Evolutionary conservation across 2,329 filamentous ascomycete genomes (phyloP), one percentile per base, ranked within the genome.

Genomic region (Paracorniculantispora psalliotae): DNA sequence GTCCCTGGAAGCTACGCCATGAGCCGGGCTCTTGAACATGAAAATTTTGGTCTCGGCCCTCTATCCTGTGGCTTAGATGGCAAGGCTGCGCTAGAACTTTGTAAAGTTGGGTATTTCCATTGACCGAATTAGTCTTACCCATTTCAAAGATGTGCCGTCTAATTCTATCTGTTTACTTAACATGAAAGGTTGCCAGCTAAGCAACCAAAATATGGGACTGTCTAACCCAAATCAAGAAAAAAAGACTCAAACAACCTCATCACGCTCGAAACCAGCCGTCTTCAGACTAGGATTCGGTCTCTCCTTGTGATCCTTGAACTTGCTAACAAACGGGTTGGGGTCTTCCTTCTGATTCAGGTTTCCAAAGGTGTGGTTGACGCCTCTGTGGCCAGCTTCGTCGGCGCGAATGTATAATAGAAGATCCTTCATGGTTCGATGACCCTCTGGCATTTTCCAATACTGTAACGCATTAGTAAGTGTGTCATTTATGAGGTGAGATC

Each of bases 361-460:
- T 54, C 89, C 86, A 44, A 99, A 76, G 0, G 94, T 97, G 72
- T 99, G 94, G 75, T 99, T 97, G 66, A 97, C 93, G 69, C 96
- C 94, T 35, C 94, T 83, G 69, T 96, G 92, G 71, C 90, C 90
- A 4, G 90, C 90, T 73, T 96, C 92, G 59, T 93, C 90, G n/a
- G 89, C 90, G 30, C 92, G 83, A 65, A 97, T 90, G 71, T 97
- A 97, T 53, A 94, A 76, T 55, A 97, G 81, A 62, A 97, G 75
- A 68, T 97, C 91, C 67, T 82, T 84, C 90, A 99, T 96, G 1
- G 86, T 90, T 26, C 87, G 83, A 60, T 88, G 79, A 2, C 85
- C 89, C 71, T 96, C 88, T 0, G 92, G 92, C 86, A 99, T 97
- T 44, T 90, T 85, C 91, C 92, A 99, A 75, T 99, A 99, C 70